Evolutionary conservation across 1,284 basidiomycete genomes (phyloP), one percentile per base, ranked within the genome.

Genomic region (Austroboletus novae-zelandiae): DNA sequence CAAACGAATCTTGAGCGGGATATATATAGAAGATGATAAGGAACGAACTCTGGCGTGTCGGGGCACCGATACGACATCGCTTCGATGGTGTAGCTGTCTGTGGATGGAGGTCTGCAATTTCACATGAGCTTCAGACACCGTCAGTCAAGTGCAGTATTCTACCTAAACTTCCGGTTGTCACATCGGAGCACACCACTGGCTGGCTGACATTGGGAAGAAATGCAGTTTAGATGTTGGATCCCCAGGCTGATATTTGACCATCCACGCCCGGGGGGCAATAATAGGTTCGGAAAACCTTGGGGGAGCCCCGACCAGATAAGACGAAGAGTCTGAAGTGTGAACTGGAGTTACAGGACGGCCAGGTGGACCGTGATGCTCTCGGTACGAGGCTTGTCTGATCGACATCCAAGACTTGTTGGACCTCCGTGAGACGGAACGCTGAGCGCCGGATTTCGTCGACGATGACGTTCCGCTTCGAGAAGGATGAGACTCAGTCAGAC

Each of bases 301-400:
- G n/a, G 45, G 40, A n/a, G 32, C 25, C 6, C 7, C 43, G 13
- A 10, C 35, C 29, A 27, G n/a, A 30, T 45, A 44, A 45, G 48
- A 29, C 7, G 50, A 40, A 20, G 45, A 44, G 20, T 5, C 9
- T 0, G 30, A 1, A 8, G 17, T 5, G 3, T 31, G 17, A 15
- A 10, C 39, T 29, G 55, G 54, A 0, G 51, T 52, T 30, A 52
- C 51, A 39, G 29, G 15, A 27, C 48, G 55, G 31, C 56, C 51
- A 39, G 40, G 43, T 15, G 55, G 48, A 1, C 58, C 64, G 17
- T 3, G 58, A 47, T 69, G 45, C 8, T 43, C 48, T 40, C 62
- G 62, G 46, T 65, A 65, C 11, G 62, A 65, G 1, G 53, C 45
- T 30, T 60, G 57, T 5, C 62, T 62, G 5, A n/a, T 15, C 4